Evolutionary conservation across 768 basidiomycete genomes (phyloP), one percentile per base, ranked within the genome.

Genomic region (Phylloporus sp.): DNA sequence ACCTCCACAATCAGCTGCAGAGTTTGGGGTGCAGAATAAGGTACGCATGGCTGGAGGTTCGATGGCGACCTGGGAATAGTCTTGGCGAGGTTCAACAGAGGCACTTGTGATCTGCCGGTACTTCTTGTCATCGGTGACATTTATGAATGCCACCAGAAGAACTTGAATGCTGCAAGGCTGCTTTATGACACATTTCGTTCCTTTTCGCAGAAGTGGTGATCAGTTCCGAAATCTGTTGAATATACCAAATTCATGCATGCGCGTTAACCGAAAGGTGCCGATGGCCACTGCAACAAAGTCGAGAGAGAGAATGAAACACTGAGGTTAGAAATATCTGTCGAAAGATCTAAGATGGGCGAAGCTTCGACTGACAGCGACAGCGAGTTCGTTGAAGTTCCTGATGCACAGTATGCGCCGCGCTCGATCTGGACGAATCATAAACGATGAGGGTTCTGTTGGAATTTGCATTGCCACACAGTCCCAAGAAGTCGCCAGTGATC

Each of bases 281-380:
- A n/a, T n/a, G n/a, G n/a, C n/a, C n/a, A n/a, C n/a, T n/a, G n/a
- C n/a, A n/a, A n/a, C n/a, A n/a, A n/a, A n/a, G n/a, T n/a, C n/a
- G n/a, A n/a, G n/a, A n/a, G n/a, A n/a, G n/a, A n/a, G n/a, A n/a
- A 17, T 32, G 24, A 21, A 34, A 36, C 38, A 15, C 47, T 53
- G 35, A 78, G 67, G 61, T 84, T 82, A 20, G 82, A 81, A 77
- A 82, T 15, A 71, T 49, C 77, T 79, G 82, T 50, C 81, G 79
- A 5, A 80, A 73, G 24, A 83, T 57, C 73, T 58, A 6, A 63
- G 48, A 61, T 62, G 20, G 8, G 26, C 3, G 26, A n/a, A 42
- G 20, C 34, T 36, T 23, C 35, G 27, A 7, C 27, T 27, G 27
- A 80, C 62, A 52, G 82, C 81, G n/a, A 67, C 62, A 3, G 76